A percentile compares a stretch with the other conserved stretches of the same genome.
These are phyloP conservation scores for Wickerhamomyces sp. DNA, from an alignment of 1,139 yeast species.

Conservation along the genomic window DNA sequence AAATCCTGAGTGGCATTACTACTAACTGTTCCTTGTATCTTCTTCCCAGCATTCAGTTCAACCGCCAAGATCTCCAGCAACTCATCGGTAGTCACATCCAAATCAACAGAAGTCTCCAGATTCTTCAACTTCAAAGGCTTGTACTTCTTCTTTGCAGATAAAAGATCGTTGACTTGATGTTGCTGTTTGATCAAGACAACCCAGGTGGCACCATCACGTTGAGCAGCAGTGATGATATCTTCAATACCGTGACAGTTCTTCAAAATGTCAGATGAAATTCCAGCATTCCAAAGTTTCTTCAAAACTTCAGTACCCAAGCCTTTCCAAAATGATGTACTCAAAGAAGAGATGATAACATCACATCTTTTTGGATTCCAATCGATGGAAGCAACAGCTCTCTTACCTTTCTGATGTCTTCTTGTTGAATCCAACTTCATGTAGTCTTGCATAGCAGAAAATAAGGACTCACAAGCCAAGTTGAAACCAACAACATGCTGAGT, in stretches of 20 bases:
- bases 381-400: slow-evolving; percentile 17
- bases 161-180: slow-evolving; percentile 26
- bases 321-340: slow-evolving; percentile 43
- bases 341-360: slow-evolving; percentile 73
- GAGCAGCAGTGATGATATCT: slow-evolving; percentile 62
- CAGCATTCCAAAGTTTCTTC: slow-evolving; percentile 61
- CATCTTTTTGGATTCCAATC: slow-evolving; percentile 56
- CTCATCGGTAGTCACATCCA: slow-evolving; percentile 68
- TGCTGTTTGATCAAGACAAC: slow-evolving; percentile 69
- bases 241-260: slow-evolving; percentile 52
- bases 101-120: slow-evolving; percentile 52
- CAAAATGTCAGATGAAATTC: slow-evolving; percentile 67
- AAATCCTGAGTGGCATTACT: slow-evolving; percentile 13
- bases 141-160: slow-evolving; percentile 42
- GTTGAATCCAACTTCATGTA: slow-evolving; percentile 33
- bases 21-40: neutral
- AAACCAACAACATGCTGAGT: slow-evolving; percentile 78
- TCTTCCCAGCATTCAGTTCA: slow-evolving; percentile 32
- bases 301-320: slow-evolving; percentile 61
- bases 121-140: slow-evolving; percentile 74
- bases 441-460: slow-evolving; percentile 44
- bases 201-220: slow-evolving; percentile 68
- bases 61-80: slow-evolving; percentile 42
- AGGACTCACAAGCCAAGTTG: slow-evolving; percentile 62
- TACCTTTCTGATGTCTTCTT: slow-evolving; percentile 23